Base-by-base conservation (phyloP, 805 yeast species). In the Cyberlindnera americana region DNA sequence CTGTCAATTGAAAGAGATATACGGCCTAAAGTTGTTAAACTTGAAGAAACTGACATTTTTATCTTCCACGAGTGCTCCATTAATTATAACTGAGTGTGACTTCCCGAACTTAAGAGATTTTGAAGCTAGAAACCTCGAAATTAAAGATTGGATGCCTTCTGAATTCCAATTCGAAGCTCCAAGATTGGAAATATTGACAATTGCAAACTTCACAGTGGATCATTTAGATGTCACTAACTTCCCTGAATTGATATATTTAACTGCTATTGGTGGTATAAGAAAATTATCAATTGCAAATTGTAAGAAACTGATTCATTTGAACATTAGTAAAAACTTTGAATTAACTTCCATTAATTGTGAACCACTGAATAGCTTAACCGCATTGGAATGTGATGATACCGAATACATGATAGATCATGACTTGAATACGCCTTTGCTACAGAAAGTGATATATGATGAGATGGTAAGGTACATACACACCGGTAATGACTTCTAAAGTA, bases 401-500 rank as follows among this genome's bases (percentile, higher is more conserved):
- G 37, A 35, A 17, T 31, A 31, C 27, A 40, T 46, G 13, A 13
- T 29, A 6, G 18, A 23, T 6, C 33, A 32, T 21, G 33, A 40
- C 13, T 18, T 46, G 6, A 16, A 37, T 26, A 36, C 23, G 9
- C 49, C 49, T 4, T n/a, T 40, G 15, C 24, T 46, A 29, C 29
- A 43, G 17, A 35, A 35, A 15, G 16, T 35, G 9, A 32, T 23
- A 3, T 41, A 43, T 26, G 45, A 43, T 19, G 47, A 44, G 26
- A 27, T 29, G 25, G 23, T 35, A 7, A 15, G 38, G 17, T 35
- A 25, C 84, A 61, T 87, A 5, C 34, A 17, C 16, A 22, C 34
- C 4, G 25, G 19, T 30, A 19, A 4, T 9, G 33, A 30, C 14
- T 7, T 29, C 19, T 8, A 8, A 29, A 6, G 16, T 18, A 4